Percentiles rank a stretch among this genome's conserved stretches.
These are phyloP conservation scores for Ceratocystis papillata DNA, from an alignment of 2,329 filamentous ascomycete genomes.

Conservation along the genomic window DNA sequence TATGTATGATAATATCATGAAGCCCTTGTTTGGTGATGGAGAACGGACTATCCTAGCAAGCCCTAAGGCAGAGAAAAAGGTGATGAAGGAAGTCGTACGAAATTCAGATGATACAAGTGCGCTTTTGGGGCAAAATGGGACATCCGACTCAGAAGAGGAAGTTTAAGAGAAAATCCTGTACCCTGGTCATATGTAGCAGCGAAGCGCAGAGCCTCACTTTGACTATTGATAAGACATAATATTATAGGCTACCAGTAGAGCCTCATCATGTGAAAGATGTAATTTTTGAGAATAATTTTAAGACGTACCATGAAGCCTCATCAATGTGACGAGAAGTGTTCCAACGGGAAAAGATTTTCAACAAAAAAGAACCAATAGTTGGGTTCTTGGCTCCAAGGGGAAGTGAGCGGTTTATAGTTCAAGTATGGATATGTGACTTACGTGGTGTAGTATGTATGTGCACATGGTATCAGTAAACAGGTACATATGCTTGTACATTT, in stretches of 20 bases:
- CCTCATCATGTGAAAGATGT: background rate
- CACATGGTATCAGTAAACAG: background rate
- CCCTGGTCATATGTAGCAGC: background rate
- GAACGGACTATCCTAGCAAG: constrained; percentile 46
- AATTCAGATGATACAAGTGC: constrained; percentile 11
- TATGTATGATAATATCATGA: constrained; percentile 39
- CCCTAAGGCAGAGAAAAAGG: background rate
- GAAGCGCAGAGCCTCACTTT: constrained; percentile 6
- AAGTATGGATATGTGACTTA: background rate
- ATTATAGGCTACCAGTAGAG: background rate
- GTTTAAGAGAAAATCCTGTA: background rate
- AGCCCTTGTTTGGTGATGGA: constrained; percentile 69
- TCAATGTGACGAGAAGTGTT: background rate
- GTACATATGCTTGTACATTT: background rate
- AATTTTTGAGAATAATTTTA: no score
- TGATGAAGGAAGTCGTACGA: background rate
- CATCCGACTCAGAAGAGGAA: background rate
- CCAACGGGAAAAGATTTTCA: background rate
- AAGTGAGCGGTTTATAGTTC: background rate
- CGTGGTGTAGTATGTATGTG: background rate
- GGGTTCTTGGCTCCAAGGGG: background rate
- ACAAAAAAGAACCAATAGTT: no score
- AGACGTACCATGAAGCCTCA: background rate
- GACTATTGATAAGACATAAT: background rate
- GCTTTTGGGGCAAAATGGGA: constrained; percentile 7